Conservation (phyloP, 106 monocot genomes). For the Iris macrosiphon region DNA sequence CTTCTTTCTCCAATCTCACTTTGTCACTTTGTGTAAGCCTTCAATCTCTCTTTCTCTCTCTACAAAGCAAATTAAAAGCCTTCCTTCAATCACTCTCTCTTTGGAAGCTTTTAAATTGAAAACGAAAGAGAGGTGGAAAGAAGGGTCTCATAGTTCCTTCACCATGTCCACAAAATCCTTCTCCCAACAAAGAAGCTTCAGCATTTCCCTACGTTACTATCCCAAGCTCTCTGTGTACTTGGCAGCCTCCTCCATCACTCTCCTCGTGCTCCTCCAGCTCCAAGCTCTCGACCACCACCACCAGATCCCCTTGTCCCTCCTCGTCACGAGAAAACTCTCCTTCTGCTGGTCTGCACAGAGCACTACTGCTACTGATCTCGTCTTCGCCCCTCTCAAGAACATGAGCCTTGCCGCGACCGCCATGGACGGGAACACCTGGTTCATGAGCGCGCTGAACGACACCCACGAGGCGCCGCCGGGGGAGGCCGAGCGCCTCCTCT, state of each 20-base stretch:
- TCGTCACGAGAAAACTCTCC: background rate
- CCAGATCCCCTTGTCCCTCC: background rate
- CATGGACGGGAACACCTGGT: conserved; percentile 18
- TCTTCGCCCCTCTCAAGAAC: conserved; percentile 41
- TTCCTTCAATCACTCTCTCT: no score
- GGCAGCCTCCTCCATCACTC: conserved; percentile 11
- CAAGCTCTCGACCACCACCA: background rate
- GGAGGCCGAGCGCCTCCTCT: conserved; percentile 7
- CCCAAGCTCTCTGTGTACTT: conserved; percentile 5
- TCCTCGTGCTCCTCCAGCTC: conserved; percentile 23
- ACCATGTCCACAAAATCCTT: background rate
- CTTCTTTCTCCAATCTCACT: no score
- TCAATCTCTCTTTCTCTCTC: no score
- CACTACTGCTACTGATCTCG: no score
- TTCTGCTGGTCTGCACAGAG: background rate
- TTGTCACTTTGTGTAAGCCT: no score
- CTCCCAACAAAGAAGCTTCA: conserved; percentile 6
- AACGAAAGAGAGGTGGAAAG: no score
- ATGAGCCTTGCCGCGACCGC: conserved; percentile 13
- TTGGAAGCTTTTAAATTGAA: no score
- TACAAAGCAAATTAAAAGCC: no score
- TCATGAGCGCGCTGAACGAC: conserved; percentile 22
- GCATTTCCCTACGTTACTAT: background rate
- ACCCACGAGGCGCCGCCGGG: background rate
- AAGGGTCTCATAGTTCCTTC: no score